Conservation (phyloP, 208 protist species). For the Crithidia bombi region DNA sequence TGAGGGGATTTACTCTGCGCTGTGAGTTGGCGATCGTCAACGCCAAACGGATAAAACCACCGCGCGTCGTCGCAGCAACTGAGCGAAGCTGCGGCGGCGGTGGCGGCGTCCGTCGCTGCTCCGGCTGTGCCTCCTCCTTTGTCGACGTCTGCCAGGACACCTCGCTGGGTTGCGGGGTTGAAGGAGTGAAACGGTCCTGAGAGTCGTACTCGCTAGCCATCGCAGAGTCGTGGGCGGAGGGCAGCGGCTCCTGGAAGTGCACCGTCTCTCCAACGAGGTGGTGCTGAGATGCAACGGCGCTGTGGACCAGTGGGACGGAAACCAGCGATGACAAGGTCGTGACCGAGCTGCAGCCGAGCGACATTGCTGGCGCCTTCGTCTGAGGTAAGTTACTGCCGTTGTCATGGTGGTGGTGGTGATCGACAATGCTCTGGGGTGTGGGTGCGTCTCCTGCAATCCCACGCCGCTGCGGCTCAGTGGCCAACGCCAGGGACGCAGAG, state of each 20-base stretch:
- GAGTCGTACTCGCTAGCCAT: neutral
- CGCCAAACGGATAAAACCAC: neutral
- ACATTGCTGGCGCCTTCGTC: neutral
- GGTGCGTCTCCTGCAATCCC: too few species aligned
- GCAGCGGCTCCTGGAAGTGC: slow-evolving; percentile 7
- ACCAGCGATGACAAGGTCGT: neutral
- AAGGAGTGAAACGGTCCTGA: neutral
- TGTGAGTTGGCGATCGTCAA: neutral
- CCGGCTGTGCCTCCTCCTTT: too few species aligned
- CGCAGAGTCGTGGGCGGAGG: neutral
- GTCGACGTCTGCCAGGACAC: neutral
- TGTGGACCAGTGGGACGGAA: neutral
- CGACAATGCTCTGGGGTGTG: too few species aligned
- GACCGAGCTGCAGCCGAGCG: neutral
- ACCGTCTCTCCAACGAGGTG: neutral
- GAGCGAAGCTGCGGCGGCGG: too few species aligned
- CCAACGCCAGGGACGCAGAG: too few species aligned
- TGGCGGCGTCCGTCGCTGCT: too few species aligned
- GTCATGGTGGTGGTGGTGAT: too few species aligned
- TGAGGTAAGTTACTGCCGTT: neutral
- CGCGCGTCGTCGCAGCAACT: too few species aligned
- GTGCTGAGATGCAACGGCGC: neutral
- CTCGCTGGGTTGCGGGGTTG: neutral
- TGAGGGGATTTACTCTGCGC: slow-evolving; percentile 12
- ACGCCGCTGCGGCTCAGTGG: too few species aligned